Base-by-base conservation (phyloP, 83 land plant genomes). In the Picea abies region DNA sequence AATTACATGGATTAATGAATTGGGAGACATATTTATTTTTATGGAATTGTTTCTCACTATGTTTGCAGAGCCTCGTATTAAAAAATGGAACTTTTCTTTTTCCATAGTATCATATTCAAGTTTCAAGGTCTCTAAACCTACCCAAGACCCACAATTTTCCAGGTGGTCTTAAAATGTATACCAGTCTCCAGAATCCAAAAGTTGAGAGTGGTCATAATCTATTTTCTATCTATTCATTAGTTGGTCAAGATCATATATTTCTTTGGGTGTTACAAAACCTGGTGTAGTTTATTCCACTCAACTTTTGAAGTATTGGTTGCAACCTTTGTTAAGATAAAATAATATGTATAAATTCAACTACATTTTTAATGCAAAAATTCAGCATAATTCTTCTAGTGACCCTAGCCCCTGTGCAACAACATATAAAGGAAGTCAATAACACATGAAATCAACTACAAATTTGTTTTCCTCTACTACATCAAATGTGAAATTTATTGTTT, bases 121-220 rank as follows among this genome's bases (percentile, higher is more conserved):
- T 5, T 20, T 19, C 58, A 70, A 37, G 47, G 47, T 47, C 58
- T 73, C 77, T 25, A 20, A 73, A 58, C 58, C 14, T 10, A 15
- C 77, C 49, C n/a, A 73, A 8, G 23, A 35, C 52, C 56, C 11
- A 73, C 58, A 73, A 20, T 44, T 73, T 73, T 58, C 22, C 16
- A 73, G 58, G 77, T 72, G 76, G 41, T 72, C 76, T 20, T 22
- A 25, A 44, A 73, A n/a, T 73, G 73, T n/a, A 73, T 44, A 69
- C 58, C 58, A 47, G n/a, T 44, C 77, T 44, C 77, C 56, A 73
- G 56, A 73, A 44, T 29, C 32, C 1, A 29, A 1, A 29, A 29
- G 77, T 25, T 58, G 11, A n/a, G 56, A 72, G 58, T 12, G 44
- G 17, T 12, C 76, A 41, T 39, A 22, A 5, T n/a, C 20, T 44